phyloP scores from a whole-genome alignment of 2,329 filamentous ascomycete genomes.

The Alternaria triticimaculans region DNA sequence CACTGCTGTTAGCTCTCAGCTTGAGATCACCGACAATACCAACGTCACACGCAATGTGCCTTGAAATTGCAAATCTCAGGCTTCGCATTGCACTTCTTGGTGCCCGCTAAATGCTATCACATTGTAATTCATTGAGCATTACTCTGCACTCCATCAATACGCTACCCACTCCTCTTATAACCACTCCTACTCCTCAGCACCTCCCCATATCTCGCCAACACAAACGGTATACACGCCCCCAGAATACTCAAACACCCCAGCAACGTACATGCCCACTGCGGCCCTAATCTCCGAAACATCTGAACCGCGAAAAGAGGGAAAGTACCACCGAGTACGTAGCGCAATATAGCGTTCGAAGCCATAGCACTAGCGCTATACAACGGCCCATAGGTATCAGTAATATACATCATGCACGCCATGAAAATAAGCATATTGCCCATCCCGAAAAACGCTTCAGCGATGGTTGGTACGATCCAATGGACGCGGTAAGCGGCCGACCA shows the following conservation, averaged over 20 bases:
- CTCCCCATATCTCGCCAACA: slow-evolving; percentile 21
- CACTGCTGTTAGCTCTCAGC: too few relatives aligned
- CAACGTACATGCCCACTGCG: slow-evolving; percentile 18
- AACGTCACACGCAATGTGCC: too few relatives aligned
- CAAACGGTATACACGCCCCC: slow-evolving; percentile 13
- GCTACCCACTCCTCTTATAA: slow-evolving; percentile 6
- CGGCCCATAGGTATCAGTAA: slow-evolving; percentile 54
- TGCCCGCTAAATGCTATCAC: too few relatives aligned
- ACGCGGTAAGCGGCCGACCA: slow-evolving; percentile 46
- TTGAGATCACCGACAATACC: too few relatives aligned
- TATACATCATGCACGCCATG: slow-evolving; percentile 18
- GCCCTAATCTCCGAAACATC: slow-evolving; percentile 21
- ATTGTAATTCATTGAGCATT: too few relatives aligned
- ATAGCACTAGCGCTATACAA: slow-evolving; percentile 64
- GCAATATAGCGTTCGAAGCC: slow-evolving; percentile 64
- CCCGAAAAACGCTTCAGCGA: slow-evolving; percentile 31
- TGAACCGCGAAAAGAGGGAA: slow-evolving; percentile 69
- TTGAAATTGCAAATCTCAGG: too few relatives aligned
- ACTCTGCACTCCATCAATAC: too few relatives aligned
- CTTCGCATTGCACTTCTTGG: rapidly evolving
- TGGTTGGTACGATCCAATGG: slow-evolving; percentile 49
- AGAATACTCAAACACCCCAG: slow-evolving; percentile 15
- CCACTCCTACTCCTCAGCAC: slow-evolving; percentile 19
- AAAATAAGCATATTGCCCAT: slow-evolving; percentile 11
- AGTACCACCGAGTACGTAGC: slow-evolving; percentile 62